These are phyloP conservation scores for Rhizopogon sp. DNA, from an alignment of 768 basidiomycete species.

Conservation along the genomic window DNA sequence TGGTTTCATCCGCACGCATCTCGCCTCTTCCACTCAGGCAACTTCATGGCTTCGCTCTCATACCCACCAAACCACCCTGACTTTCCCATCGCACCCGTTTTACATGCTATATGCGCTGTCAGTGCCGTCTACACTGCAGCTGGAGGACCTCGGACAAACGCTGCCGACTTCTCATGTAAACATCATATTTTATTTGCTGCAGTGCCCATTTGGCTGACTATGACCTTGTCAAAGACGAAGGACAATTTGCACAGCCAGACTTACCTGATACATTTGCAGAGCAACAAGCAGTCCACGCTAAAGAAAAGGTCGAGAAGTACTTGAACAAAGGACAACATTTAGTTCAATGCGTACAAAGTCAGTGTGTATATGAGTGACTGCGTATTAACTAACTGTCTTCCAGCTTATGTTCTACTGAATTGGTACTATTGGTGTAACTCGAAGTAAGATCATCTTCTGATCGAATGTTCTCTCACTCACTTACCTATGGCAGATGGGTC, in stretches of 20 bases:
- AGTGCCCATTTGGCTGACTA: neutral
- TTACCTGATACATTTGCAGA: conserved; percentile 56
- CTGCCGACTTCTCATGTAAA: conserved; percentile 30
- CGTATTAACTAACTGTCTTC: neutral
- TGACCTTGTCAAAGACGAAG: neutral
- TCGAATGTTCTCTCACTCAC: neutral
- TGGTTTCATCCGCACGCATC: conserved; percentile 68
- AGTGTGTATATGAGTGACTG: conserved; percentile 1
- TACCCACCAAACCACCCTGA: conserved; percentile 64
- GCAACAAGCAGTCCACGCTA: conserved; percentile 53
- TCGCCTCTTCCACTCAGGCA: conserved; percentile 62
- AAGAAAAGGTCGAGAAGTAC: conserved; percentile 41
- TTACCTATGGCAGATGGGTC: conserved; percentile 50
- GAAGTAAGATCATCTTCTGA: conserved; percentile 36
- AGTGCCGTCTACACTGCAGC: conserved; percentile 73
- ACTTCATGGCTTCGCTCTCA: conserved; percentile 59
- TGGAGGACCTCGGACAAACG: conserved; percentile 15
- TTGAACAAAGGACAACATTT: conserved; percentile 49
- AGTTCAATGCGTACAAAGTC: conserved; percentile 62
- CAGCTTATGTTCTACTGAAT: conserved; percentile 58
- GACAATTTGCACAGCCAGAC: conserved; percentile 2
- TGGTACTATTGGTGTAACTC: conserved; percentile 78
- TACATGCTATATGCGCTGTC: conserved; percentile 86
- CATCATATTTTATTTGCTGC: neutral
- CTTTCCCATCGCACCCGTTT: conserved; percentile 65